These are phyloP conservation scores for Aspergillus egyptiacus DNA, from an alignment of 495 filamentous ascomycete species.

Conservation along the genomic window DNA sequence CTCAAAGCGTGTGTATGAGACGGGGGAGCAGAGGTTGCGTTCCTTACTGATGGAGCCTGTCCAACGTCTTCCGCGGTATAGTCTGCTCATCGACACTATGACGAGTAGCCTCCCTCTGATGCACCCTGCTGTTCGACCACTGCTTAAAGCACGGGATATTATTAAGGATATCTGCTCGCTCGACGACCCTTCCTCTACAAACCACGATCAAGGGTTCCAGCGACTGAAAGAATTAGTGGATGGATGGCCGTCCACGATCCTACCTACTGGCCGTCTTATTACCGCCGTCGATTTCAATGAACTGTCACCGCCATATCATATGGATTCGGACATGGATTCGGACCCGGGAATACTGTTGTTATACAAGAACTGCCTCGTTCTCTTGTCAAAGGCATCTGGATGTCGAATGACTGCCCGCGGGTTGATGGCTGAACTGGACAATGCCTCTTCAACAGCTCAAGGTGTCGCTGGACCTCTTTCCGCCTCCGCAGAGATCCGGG, in stretches of 20 bases:
- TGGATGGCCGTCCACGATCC: slow-evolving; percentile 69
- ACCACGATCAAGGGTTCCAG: slow-evolving; percentile 63
- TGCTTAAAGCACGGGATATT: slow-evolving; percentile 82
- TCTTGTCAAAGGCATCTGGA: slow-evolving; percentile 61
- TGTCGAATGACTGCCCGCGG: slow-evolving; percentile 65
- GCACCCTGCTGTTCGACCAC: slow-evolving; percentile 70
- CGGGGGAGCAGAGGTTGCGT: slow-evolving; percentile 83
- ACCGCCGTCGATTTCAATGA: slow-evolving; percentile 78
- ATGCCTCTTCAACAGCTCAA: slow-evolving; percentile 45
- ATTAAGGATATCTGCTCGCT: slow-evolving; percentile 93
- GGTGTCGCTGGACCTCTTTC: slow-evolving; percentile 25
- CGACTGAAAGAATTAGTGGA: slow-evolving; percentile 69
- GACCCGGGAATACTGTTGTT: slow-evolving; percentile 67
- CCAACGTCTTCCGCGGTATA: slow-evolving; percentile 90
- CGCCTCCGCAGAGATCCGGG: slow-evolving; percentile 55
- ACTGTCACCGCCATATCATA: slow-evolving; percentile 64
- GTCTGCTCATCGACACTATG: slow-evolving; percentile 93
- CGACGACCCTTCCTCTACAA: slow-evolving; percentile 56
- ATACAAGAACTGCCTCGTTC: slow-evolving; percentile 75
- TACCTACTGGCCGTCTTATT: slow-evolving; percentile 74
- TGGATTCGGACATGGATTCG: slow-evolving; percentile 32
- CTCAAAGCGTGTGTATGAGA: slow-evolving; percentile 67
- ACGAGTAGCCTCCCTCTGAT: slow-evolving; percentile 72
- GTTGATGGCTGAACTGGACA: slow-evolving; percentile 74
- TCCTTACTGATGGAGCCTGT: slow-evolving; percentile 96